phyloP scores from a whole-genome alignment of 2,329 filamentous ascomycete species.

The Coniochaeta prunicola region DNA sequence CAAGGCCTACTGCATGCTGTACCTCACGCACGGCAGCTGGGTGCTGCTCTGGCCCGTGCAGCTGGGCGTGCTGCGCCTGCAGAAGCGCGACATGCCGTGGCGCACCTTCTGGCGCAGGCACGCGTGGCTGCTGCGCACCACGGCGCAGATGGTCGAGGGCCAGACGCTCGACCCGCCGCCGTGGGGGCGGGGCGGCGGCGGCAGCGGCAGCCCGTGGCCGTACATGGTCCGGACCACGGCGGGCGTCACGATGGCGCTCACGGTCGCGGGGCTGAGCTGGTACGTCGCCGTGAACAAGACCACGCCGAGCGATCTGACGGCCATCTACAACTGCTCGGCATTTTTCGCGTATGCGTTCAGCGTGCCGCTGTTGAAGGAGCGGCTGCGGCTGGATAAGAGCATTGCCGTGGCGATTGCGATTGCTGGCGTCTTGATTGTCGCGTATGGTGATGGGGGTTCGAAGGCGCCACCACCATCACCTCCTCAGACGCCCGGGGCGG shows the following conservation, averaged over 20 bases:
- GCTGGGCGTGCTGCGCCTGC: slow-evolving; percentile 70
- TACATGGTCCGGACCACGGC: slow-evolving; percentile 78
- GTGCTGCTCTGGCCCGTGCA: slow-evolving; percentile 80
- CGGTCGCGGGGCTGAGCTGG: slow-evolving; percentile 87
- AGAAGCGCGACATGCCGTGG: slow-evolving; percentile 76
- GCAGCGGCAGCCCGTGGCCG: slow-evolving; percentile 28
- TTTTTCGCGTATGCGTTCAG: slow-evolving; percentile 99
- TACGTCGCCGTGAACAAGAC: slow-evolving; percentile 93
- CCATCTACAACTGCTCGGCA: slow-evolving; percentile 98
- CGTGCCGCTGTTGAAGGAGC: slow-evolving; percentile 81
- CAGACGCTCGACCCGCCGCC: slow-evolving; percentile 62
- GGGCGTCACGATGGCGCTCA: slow-evolving; percentile 77
- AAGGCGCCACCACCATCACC: slow-evolving; percentile 17
- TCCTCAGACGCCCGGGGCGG: slow-evolving; percentile 7
- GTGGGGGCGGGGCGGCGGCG: neutral
- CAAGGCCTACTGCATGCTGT: slow-evolving; percentile 99
- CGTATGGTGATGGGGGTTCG: slow-evolving; percentile 68
- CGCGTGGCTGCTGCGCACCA: slow-evolving; percentile 41
- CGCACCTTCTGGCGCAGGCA: slow-evolving; percentile 71
- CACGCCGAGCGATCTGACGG: slow-evolving; percentile 86
- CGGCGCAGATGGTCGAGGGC: slow-evolving; percentile 75
- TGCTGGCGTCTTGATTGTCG: slow-evolving; percentile 84
- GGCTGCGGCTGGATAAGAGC: slow-evolving; percentile 75
- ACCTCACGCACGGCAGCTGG: slow-evolving; percentile 95
- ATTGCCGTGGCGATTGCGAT: slow-evolving; percentile 83